Evolutionary conservation across 2,329 filamentous ascomycete genomes (phyloP).

Genomic region (Pseudocercospora fijiensis): DNA sequence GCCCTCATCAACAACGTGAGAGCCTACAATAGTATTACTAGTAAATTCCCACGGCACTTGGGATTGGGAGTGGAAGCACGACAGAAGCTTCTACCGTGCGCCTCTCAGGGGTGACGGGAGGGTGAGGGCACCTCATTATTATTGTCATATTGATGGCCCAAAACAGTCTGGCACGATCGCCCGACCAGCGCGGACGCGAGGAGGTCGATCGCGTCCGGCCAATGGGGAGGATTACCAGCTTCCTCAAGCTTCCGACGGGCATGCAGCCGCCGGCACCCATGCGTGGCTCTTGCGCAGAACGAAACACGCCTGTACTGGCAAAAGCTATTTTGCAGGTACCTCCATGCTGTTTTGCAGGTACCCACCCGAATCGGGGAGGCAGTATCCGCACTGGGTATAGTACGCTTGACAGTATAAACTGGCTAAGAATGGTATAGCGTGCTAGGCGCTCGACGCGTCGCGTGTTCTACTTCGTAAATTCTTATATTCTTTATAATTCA

Average conservation of each 20-base stretch:
- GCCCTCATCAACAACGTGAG: constrained; percentile 4
- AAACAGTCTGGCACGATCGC: constrained; percentile 12
- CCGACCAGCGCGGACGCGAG: constrained; percentile 6
- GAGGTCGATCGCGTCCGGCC: neutral
- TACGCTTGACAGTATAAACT: no score
- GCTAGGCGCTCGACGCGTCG: no score
- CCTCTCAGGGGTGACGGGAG: constrained; percentile 14
- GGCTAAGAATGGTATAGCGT: no score
- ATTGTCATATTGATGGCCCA: constrained; percentile 9
- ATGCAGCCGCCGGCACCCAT: neutral
- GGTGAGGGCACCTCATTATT: constrained; percentile 9
- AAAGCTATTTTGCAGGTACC: no score
- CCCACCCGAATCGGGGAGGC: no score
- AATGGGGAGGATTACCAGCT: neutral
- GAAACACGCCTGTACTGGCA: no score
- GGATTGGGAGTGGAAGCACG: constrained; percentile 14
- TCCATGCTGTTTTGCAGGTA: no score
- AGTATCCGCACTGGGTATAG: no score
- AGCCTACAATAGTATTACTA: no score
- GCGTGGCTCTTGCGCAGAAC: neutral
- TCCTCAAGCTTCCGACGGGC: neutral
- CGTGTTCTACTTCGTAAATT: no score
- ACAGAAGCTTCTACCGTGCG: constrained; percentile 19
- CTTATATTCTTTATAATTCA: no score
- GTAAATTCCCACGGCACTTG: neutral